These are phyloP conservation scores for Onygenales sp. DNA, from an alignment of 2,329 filamentous ascomycete species.

Conservation along the genomic window DNA sequence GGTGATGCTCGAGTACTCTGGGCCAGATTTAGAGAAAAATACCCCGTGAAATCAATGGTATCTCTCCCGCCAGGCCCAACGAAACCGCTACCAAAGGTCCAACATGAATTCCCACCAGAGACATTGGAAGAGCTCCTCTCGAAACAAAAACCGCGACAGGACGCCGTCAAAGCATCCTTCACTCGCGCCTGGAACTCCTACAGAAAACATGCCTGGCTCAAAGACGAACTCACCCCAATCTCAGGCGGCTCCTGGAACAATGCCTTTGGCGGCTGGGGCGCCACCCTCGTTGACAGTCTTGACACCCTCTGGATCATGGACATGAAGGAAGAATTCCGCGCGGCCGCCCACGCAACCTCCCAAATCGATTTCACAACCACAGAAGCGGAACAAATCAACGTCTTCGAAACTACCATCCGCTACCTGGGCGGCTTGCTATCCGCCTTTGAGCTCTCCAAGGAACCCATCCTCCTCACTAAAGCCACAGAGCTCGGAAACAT, in stretches of 20 bases:
- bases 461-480: constrained; percentile 40
- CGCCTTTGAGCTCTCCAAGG: constrained; percentile 43
- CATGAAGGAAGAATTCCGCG: constrained; percentile 46
- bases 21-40: constrained; percentile 3
- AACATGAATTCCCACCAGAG: constrained; percentile 17
- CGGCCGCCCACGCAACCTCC: constrained; percentile 42
- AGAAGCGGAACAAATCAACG: constrained; percentile 24
- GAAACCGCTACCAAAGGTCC: constrained; percentile 16
- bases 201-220: constrained; percentile 52
- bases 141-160: constrained; percentile 30
- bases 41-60: constrained; percentile 16
- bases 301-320: constrained; percentile 57
- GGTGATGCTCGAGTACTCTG: neutral
- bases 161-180: constrained; percentile 43
- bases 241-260: constrained; percentile 42
- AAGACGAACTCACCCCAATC: constrained; percentile 54
- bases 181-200: constrained; percentile 51
- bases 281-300: constrained; percentile 51
- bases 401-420: constrained; percentile 44
- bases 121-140: constrained; percentile 19
- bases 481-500: constrained; percentile 46
- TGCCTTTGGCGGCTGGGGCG: constrained; percentile 54
- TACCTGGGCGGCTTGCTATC: constrained; percentile 46
- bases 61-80: constrained; percentile 15
- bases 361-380: constrained; percentile 44